Percentiles rank a stretch among this genome's conserved stretches.
These are phyloP conservation scores for Lepidium aucheri DNA, from an alignment of 345 rosid species.

Conservation along the genomic window DNA sequence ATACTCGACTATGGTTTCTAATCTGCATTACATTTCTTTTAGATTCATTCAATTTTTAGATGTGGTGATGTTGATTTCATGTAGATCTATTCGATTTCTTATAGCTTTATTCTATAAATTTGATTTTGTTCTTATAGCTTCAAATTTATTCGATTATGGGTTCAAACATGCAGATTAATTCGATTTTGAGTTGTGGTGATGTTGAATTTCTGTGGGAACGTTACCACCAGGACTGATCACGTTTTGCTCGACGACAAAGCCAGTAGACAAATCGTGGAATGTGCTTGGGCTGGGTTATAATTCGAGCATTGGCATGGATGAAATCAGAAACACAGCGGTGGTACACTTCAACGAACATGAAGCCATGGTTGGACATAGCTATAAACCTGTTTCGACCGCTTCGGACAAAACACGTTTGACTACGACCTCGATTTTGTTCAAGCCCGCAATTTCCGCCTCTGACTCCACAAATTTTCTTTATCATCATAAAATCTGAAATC, in stretches of 20 bases:
- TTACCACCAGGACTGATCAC: constrained; percentile 93
- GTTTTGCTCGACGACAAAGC: constrained; percentile 88
- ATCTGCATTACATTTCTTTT: no score
- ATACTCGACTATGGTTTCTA: no score
- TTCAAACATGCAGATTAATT: no score
- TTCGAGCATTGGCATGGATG: constrained; percentile 90
- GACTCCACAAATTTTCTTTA: background rate
- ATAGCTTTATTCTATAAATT: no score
- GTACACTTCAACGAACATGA: constrained; percentile 97
- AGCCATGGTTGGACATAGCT: constrained; percentile 97
- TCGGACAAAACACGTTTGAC: constrained; percentile 86
- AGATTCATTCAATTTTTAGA: no score
- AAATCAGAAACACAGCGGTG: constrained; percentile 84
- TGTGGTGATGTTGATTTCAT: no score
- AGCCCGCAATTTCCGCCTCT: constrained; percentile 86
- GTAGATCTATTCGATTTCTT: no score
- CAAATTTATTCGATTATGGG: no score
- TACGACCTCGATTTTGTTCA: constrained; percentile 80
- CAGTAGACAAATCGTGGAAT: constrained; percentile 93
- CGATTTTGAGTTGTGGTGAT: no score
- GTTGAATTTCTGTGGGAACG: constrained; percentile 92
- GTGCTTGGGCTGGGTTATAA: constrained; percentile 93
- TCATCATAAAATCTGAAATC: background rate
- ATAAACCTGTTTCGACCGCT: constrained; percentile 89
- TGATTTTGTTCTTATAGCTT: no score